Evolutionary conservation across 345 rosid genomes (phyloP), one percentile per base, ranked within the genome.

Genomic region (Syzygium grande): DNA sequence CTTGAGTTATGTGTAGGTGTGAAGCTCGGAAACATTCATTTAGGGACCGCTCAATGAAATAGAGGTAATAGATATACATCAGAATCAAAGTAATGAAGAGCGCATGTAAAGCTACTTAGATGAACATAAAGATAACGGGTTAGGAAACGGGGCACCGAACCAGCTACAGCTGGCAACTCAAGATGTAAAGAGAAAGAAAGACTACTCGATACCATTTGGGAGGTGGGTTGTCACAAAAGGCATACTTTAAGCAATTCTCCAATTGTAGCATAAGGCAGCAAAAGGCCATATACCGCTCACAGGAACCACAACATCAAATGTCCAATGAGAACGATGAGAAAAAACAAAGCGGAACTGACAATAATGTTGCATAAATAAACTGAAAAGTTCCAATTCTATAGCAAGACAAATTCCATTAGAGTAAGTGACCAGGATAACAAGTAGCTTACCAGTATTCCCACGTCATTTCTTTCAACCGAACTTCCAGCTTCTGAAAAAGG

Each of bases 401-500:
- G 55, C 43, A 27, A 27, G 15, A 53, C 30, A 54, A 51, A 61
- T 51, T 29, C 88, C 53, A 16, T 51, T 38, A 38, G 73, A 85
- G 5, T n/a, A 84, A 29, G 73, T 30, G 79, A 54, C 14, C 85
- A 59, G 34, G 27, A 58, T 53, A 88, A 73, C 30, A 51, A 34
- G 43, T 84, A 30, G 77, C 88, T 88, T 91, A 98, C 99, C 99
- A 98, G 92, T 95, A 98, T 89, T 98, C 99, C 88, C 86, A 88
- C 16, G 98, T 94, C 99, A 98, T 96, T 89, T 96, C 98, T 91
- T 96, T 98, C 90, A 98, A 90, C 58, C 99, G 98, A 89, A 34
- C 80, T 95, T 98, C 99, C 91, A 96, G 98, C 91, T 94, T 98
- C 90, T 98, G 99, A 89, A 98, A 95, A 86, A 98, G 95, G 87